These are phyloP conservation scores for Tolypocladium tropicale DNA, from an alignment of 2,329 filamentous ascomycete genomes.

Conservation along the genomic window DNA sequence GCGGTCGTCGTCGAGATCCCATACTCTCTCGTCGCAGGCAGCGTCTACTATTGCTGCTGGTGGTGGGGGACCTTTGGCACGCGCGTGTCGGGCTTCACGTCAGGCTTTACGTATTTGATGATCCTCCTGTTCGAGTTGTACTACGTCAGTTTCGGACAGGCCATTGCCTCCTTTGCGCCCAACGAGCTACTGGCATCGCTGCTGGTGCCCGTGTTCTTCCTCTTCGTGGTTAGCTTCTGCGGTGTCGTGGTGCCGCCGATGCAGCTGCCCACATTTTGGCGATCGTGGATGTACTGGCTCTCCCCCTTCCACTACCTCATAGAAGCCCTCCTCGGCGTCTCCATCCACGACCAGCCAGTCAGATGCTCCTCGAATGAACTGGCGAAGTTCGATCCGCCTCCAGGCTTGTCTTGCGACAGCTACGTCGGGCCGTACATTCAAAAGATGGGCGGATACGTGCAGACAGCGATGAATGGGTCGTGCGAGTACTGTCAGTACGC, in stretches of 20 bases:
- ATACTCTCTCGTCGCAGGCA: constrained; percentile 55
- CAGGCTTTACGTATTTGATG: constrained; percentile 52
- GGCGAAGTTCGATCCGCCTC: constrained; percentile 48
- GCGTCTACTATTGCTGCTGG: constrained; percentile 41
- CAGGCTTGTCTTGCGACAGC: constrained; percentile 46
- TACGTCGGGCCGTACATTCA: constrained; percentile 46
- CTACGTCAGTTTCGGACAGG: constrained; percentile 55
- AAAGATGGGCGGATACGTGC: constrained; percentile 50
- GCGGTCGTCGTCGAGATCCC: constrained; percentile 61
- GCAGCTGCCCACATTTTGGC: constrained; percentile 53
- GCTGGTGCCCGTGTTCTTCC: constrained; percentile 59
- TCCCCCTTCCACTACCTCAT: constrained; percentile 60
- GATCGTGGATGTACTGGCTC: constrained; percentile 54
- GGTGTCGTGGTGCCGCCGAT: constrained; percentile 56
- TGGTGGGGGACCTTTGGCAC: constrained; percentile 42
- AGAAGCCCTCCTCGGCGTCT: constrained; percentile 47
- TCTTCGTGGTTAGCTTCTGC: constrained; percentile 61
- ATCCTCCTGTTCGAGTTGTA: constrained; percentile 58
- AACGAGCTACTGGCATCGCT: constrained; percentile 58
- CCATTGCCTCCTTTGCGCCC: constrained; percentile 55
- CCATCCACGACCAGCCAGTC: constrained; percentile 44
- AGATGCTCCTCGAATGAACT: constrained; percentile 45
- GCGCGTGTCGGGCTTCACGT: constrained; percentile 40
- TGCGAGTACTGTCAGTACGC: constrained; percentile 57
- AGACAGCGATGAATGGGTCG: constrained; percentile 39